Evolutionary conservation across 2,329 filamentous ascomycete species (phyloP).

Genomic region (Diaporthe caulivora): DNA sequence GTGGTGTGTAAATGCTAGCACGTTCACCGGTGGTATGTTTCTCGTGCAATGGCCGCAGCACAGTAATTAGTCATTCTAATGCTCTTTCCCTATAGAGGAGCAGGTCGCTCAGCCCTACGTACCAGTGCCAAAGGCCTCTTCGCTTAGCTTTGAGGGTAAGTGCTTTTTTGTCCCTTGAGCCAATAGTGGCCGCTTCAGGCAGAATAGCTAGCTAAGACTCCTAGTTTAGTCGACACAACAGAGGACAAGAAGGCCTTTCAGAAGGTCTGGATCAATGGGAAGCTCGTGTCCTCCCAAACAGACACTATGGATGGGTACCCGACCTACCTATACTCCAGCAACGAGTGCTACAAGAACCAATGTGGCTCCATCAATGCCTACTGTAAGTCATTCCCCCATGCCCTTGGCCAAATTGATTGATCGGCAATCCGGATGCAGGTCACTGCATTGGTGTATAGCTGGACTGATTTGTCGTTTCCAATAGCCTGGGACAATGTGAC

Average conservation of each 20-base stretch:
- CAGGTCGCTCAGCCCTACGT: constrained; percentile 16
- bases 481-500: constrained; percentile 20
- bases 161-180: background rate
- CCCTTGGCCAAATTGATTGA: background rate
- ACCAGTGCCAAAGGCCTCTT: background rate
- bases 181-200: too few species aligned
- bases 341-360: constrained; percentile 19
- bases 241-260: constrained; percentile 9
- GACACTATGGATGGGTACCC: constrained; percentile 6
- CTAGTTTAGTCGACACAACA: background rate
- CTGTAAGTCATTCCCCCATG: background rate
- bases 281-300: constrained; percentile 11
- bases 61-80: background rate
- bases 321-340: background rate
- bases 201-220: background rate
- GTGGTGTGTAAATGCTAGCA: constrained; percentile 28
- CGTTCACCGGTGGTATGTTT: constrained; percentile 18
- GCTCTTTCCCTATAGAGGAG: background rate
- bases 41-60: background rate
- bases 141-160: constrained; percentile 10
- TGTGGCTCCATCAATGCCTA: constrained; percentile 16
- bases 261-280: constrained; percentile 14
- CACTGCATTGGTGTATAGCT: too few species aligned
- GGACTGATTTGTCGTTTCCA: background rate
- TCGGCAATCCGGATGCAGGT: background rate